Evolutionary conservation across 805 yeast species (phyloP), one percentile per base, ranked within the genome.

Genomic region (Ogataea parapolymorpha): DNA sequence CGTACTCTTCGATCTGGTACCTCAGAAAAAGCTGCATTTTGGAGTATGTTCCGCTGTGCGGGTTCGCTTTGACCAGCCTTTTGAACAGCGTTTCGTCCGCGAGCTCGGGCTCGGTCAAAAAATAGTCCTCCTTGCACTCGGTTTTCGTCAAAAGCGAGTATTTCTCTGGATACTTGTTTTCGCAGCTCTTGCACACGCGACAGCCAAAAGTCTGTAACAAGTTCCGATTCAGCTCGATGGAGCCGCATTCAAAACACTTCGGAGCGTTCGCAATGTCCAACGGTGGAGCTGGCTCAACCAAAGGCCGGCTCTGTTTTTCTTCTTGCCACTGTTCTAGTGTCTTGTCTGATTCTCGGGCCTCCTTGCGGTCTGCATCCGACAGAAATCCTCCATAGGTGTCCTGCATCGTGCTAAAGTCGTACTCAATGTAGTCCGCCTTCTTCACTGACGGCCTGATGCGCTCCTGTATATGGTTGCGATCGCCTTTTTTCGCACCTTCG

Each of bases 81-180:
- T 83, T 83, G 45, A 93, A 68, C 17, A 90, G 63, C 2, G 61
- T 68, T 5, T 63, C 64, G 59, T 93, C 99, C 38, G 77, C 73
- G 31, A 93, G 70, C 59, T 93, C 99, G 0, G 97, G 93, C 35
- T 93, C 99, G 0, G 99, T 93, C 22, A 93, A 62, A 30, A 93
- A 74, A 60, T 93, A 93, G 65, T 93, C 99, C 52, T 85, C 91
- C 29, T 80, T 77, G 61, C 96, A 89, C 63, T 93, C 99, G 0
- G 99, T 93, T 64, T 93, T 93, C 6, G 99, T 93, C 37, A 93
- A 65, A 15, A 93, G 63, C 0, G 98, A 78, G 60, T 91, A 93
- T 56, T 93, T 93, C 28, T 93, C 96, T 0, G 96, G 96, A 16
- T 66, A 64, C 44, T 72, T 71, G 52, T 77, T 78, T 25, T 78